Conservation (phyloP, 2,329 filamentous ascomycete genomes). For the Colletotrichum sp. region DNA sequence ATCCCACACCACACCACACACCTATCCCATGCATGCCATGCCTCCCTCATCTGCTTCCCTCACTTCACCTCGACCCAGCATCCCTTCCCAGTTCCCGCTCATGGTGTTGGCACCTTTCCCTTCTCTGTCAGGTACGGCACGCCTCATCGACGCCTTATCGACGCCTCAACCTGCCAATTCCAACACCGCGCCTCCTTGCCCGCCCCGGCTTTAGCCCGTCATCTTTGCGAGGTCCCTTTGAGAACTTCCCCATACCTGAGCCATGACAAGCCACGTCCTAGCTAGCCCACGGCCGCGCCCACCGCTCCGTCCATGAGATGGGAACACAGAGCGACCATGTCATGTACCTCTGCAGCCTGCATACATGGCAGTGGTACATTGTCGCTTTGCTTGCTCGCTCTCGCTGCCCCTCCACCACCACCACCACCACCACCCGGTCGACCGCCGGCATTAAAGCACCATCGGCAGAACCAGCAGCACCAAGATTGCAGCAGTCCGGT, state of each 20-base stretch:
- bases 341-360: background rate
- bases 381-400: background rate
- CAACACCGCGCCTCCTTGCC: background rate
- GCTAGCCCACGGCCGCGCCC: background rate
- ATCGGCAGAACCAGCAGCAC: background rate
- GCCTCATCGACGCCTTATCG: constrained; percentile 9
- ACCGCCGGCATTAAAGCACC: constrained; percentile 2
- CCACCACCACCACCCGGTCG: background rate
- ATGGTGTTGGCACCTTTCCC: constrained; percentile 10
- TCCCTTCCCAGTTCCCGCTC: constrained; percentile 15
- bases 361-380: background rate
- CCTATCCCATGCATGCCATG: constrained; percentile 1
- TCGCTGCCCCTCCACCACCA: background rate
- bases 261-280: background rate
- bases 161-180: constrained; percentile 10
- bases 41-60: constrained; percentile 3
- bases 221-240: constrained; percentile 10
- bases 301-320: background rate
- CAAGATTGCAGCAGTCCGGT: background rate
- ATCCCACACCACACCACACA: background rate
- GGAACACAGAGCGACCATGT: background rate
- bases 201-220: constrained; percentile 4
- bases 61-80: constrained; percentile 2
- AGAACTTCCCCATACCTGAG: background rate
- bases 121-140: constrained; percentile 17